Evolutionary conservation across 2,329 filamentous ascomycete species (phyloP), one percentile per base, ranked within the genome.

Genomic region (Fusarium agapanthi): DNA sequence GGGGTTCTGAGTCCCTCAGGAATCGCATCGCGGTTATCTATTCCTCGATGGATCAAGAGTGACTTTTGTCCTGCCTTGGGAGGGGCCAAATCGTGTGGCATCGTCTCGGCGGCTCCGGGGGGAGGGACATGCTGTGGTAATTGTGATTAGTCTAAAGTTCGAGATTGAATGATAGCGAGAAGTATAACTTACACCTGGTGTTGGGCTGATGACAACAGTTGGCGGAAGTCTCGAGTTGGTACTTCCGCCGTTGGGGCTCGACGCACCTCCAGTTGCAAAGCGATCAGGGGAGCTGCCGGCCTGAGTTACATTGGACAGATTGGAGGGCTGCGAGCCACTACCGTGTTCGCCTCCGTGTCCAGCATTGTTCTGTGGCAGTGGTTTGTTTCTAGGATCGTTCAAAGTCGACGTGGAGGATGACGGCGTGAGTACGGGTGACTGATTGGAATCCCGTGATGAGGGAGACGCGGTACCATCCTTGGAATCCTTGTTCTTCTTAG

Each of bases 11-110:
- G 91, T 43, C 96, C 96, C 83, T 98, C 96, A 40, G 96, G 95
- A 69, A 97, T 93, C 40, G 82, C 83, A 83, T 99, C 96, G 83
- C 97, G 97, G 57, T 97, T 97, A 5, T 95, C 97, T 30, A 94
- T 96, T 63, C 81, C 80, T 67, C 95, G 92, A 81, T 98, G 95
- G 69, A 98, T 89, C 78, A 97, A 90, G 76, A 94, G 85, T 26
- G 94, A 96, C 86, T 98, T 98, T 79, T 93, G 90, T 61, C 94
- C 94, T 47, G 93, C 92, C 83, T 98, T 97, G 24, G 96, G 96
- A 60, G 96, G 96, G 35, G 95, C 94, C 66, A 99, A 91, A 81
- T 99, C 96, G 79, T 97, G 94, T 58, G 96, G 96, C 95, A 99
- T 98, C 11, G 95, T 98, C 85, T 99, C 96, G 73, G 95, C 93